Percentiles rank a stretch among this genome's conserved stretches.
phyloP scores from a whole-genome alignment of 2,329 filamentous ascomycete species.

The Knufia fluminis region DNA sequence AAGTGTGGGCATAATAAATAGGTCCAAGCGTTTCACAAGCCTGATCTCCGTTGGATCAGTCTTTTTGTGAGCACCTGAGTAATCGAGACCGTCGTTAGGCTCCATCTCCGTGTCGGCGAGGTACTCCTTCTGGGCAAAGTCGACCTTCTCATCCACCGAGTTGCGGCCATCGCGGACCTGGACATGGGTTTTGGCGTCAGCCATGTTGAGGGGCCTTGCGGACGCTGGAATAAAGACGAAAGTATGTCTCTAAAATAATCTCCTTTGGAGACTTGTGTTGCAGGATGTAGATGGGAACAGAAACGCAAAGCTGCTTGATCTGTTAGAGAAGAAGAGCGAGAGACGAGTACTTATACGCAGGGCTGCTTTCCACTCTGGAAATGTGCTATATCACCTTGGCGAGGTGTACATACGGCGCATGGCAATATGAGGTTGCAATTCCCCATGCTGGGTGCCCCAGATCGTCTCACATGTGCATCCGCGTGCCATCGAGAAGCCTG shows the following conservation, averaged over 20 bases:
- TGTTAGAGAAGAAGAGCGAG: background rate
- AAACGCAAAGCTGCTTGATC: background rate
- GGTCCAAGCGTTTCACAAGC: slow-evolving; percentile 31
- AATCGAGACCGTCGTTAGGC: slow-evolving; percentile 24
- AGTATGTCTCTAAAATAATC: too few species aligned
- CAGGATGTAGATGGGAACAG: too few species aligned
- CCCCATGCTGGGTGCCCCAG: too few species aligned
- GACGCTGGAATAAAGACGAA: too few species aligned
- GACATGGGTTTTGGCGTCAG: background rate
- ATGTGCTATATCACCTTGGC: too few species aligned
- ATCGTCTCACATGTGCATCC: background rate
- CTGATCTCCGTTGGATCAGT: slow-evolving; percentile 31
- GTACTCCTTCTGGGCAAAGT: slow-evolving; percentile 1
- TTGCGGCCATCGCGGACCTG: background rate
- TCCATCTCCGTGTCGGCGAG: slow-evolving; percentile 1
- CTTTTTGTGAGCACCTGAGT: slow-evolving; percentile 33
- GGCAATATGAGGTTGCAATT: background rate
- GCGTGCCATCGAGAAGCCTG: background rate
- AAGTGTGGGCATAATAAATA: slow-evolving; percentile 31
- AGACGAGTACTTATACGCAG: background rate
- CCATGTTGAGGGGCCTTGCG: background rate
- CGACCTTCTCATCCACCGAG: background rate
- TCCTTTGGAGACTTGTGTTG: too few species aligned
- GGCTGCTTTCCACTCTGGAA: too few species aligned
- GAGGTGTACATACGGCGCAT: too few species aligned